Evolutionary conservation across 129 eudicot species (phyloP), one percentile per base, ranked within the genome.

Genomic region (Artemisia annua): DNA sequence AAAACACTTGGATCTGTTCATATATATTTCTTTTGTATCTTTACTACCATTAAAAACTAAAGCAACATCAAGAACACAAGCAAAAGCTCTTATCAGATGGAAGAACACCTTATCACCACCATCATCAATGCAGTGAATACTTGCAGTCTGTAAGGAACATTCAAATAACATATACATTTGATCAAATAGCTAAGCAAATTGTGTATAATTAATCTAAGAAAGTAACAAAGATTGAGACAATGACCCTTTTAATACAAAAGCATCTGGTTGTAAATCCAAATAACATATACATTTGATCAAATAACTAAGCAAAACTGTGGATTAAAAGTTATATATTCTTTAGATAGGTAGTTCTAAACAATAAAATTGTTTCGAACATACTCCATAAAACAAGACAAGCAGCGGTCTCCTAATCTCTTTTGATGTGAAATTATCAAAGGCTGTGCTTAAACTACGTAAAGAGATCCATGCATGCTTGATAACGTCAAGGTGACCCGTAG

Each of bases 61-160:
- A 51, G 72, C 91, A 65, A 69, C 86, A 59, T 14, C 87, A 70
- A 76, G 46, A 77, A 75, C 86, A 76, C 83, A 92, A 89, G 95
- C 96, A 87, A 62, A 85, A 78, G 87, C 96, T 52, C 83, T 92
- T 1, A 66, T 89, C 17, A 75, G 66, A 66, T 92, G 98, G 98
- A 92, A 84, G 52, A 20, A 20, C 22, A 87, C 78, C 68, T 75
- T 92, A 69, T 59, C 87, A 18, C 46, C 61, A 2, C 64, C 70
- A 15, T 69, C 85, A 18, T 75, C 91, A 77, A 87, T 58, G 56
- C 84, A 48, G 79, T 92, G 78, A 24, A 70, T 55, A 87, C 96
- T 30, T 92, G 98, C n/a, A n/a, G 98, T 87, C 90, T 10, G 78
- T 75, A 44, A 55, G 71, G 71, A 85, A 35, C 43, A 35, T 5